phyloP scores from a whole-genome alignment of 1,284 basidiomycete genomes.

The Ustilago shanxiensis region DNA sequence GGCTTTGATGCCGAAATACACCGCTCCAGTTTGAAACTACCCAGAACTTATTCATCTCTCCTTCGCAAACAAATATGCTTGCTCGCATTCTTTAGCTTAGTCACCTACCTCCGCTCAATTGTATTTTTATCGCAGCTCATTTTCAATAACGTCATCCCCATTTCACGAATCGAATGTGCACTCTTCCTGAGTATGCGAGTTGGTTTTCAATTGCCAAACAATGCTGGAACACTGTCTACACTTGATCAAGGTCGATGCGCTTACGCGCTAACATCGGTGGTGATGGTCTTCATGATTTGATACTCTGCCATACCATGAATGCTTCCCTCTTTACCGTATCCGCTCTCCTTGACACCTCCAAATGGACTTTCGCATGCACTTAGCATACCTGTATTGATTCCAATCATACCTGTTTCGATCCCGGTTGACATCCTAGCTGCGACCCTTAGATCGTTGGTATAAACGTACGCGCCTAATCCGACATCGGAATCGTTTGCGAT shows the following conservation, averaged over 20 bases:
- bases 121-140: constrained; percentile 24
- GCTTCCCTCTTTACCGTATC: constrained; percentile 43
- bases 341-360: constrained; percentile 46
- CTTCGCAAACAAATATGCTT: not conserved
- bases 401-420: constrained; percentile 56
- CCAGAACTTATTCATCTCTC: not conserved
- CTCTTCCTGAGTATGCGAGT: not conserved
- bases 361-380: constrained; percentile 44
- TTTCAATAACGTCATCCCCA: too few relatives aligned
- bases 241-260: not conserved
- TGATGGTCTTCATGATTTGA: constrained; percentile 40
- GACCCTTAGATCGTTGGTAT: constrained; percentile 44
- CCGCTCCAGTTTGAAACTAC: not conserved
- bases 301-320: constrained; percentile 44
- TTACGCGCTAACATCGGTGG: constrained; percentile 27
- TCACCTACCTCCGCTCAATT: constrained; percentile 14
- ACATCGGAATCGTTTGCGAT: constrained; percentile 53
- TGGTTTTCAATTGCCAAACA: not conserved
- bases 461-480: constrained; percentile 56
- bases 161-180: not conserved
- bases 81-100: not conserved
- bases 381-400: constrained; percentile 57
- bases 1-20: not conserved
- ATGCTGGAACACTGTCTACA: not conserved
- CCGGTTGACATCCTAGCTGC: constrained; percentile 39